Evolutionary conservation across 78 protist species (phyloP).

Genomic region (Cyanophora paradoxa): DNA sequence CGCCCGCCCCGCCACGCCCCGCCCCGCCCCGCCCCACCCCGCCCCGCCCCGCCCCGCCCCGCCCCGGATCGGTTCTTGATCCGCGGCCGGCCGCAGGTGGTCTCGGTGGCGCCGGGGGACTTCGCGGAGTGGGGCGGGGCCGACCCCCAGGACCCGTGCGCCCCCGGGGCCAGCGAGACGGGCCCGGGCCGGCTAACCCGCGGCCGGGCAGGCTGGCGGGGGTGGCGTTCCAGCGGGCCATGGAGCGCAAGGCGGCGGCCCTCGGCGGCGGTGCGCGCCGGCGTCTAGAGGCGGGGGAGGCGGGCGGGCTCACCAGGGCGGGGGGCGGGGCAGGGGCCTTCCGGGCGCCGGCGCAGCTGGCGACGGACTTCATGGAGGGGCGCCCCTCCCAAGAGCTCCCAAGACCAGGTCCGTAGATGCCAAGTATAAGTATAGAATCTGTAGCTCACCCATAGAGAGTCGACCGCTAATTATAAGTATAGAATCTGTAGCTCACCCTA

Average conservation of each 20-base stretch:
- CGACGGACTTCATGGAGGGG: constrained; percentile 8
- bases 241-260: background rate
- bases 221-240: constrained; percentile 1
- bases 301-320: background rate
- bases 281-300: background rate
- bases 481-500: too few species aligned
- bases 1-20: background rate
- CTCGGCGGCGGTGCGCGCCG: constrained; percentile 7
- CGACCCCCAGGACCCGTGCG: background rate
- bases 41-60: background rate
- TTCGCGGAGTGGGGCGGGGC: background rate
- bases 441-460: too few species aligned
- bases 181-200: background rate
- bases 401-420: background rate
- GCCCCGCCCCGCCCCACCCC: background rate
- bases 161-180: background rate
- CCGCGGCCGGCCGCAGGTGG: background rate
- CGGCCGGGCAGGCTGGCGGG: constrained; percentile 4
- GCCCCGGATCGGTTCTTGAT: background rate
- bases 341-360: constrained; percentile 34
- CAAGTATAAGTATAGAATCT: too few species aligned
- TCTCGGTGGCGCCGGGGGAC: background rate
- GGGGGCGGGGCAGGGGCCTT: too few species aligned
- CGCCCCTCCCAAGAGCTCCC: background rate
- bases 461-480: too few species aligned